Evolutionary conservation across 805 yeast genomes (phyloP), one percentile per base, ranked within the genome.

Genomic region (Hanseniaspora thailandica): DNA sequence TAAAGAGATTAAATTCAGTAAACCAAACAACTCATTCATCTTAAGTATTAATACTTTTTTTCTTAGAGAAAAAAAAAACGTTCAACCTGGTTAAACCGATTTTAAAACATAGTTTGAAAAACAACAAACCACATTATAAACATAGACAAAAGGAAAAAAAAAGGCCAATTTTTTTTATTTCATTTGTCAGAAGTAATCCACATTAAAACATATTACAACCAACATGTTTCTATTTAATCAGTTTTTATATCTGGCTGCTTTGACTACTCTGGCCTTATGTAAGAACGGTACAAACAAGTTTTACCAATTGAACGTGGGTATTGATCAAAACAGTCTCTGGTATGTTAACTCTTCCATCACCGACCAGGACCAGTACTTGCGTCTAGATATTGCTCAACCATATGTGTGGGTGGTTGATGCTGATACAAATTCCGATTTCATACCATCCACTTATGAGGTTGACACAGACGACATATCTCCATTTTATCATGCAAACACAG

Each of bases 381-480:
- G 68, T 31, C 57, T 72, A 2, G 75, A 71, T 56, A 63, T 67
- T 8, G 63, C 69, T 5, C 71, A 70, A 48, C 73, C 74, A 1
- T 69, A 66, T 47, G 47, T 64, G 2, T 71, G 74, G 73, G 60
- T 68, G 1, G 38, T 66, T 2, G 58, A 66, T 26, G 57, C 56
- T 5, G 49, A 45, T 2, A 46, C 49, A 5, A 53, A 60, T 17
- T 26, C 30, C 19, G 39, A 41, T 20, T 26, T 35, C 25, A 3
- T 40, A 9, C 9, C 43, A 6, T n/a, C n/a, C n/a, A 45, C 52
- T 1, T 52, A 28, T 23, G 17, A 34, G 2, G 33, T 39, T 2
- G 33, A 33, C 10, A 17, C 5, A 12, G 30, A 2, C 31, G 55
- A n/a, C 9, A n/a, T 40, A 10, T 10, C 33, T 17, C 40, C 44